Evolutionary conservation across 495 filamentous ascomycete genomes (phyloP), one percentile per base, ranked within the genome.

Genomic region (Annulohypoxylon maeteangense): DNA sequence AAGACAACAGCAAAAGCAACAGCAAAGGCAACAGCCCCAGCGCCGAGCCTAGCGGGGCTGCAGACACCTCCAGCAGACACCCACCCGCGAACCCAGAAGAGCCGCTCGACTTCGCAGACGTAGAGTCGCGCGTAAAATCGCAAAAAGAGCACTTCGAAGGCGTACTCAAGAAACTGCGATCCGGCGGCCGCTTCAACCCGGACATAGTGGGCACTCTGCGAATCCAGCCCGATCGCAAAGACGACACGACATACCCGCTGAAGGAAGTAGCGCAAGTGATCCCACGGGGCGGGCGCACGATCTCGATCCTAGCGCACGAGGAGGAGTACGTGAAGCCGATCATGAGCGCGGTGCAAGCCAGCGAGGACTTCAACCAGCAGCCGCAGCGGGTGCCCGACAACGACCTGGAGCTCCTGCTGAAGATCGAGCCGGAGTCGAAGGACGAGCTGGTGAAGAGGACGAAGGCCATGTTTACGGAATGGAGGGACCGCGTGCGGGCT

Each of bases 201-300:
- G 88, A 90, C 38, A 66, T 83, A 0, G 78, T 96, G 34, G 91
- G 93, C 74, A 79, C 79, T 8, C 70, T 96, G 59, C 85, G 86
- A 14, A 90, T 95, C 48, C 80, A 85, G 47, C 76, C 90, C 3
- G 80, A 85, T 78, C 65, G 66, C 44, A 64, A 65, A 40, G 38
- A 50, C 45, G 86, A 84, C 20, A 79, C 83, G 38, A 85, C 82
- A 1, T 86, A 86, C 67, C 80, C 83, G 61, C 79, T 97, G 27
- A 85, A 87, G 8, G 92, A 95, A 73, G 74, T 97, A 44, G 92
- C 92, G 27, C 90, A 93, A 69, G 86, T 97, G 11, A 81, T 94
- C 34, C 90, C 91, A 14, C 90, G 90, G 36, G 72, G 75, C 12
- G 89, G 91, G 7, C 83, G 93, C 65, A 84, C 85, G 45, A 82